phyloP scores from a whole-genome alignment of 148 eudicot species.

The Rhododendron henanense region DNA sequence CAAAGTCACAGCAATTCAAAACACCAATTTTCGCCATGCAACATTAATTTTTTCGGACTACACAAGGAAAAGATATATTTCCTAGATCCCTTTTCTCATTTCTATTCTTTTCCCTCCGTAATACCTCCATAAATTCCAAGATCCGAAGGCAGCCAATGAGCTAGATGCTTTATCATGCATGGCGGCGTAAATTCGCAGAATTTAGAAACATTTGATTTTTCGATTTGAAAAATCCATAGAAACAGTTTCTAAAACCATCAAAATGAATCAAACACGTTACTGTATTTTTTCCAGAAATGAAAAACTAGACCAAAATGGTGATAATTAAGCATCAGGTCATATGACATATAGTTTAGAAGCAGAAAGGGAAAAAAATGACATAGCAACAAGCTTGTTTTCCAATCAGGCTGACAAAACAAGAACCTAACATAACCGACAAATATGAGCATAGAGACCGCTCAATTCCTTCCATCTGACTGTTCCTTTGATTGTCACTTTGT shows the following conservation, averaged over 20 bases:
- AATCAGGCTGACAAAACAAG: neutral
- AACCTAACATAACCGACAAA: neutral
- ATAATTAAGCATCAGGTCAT: neutral
- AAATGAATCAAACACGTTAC: neutral
- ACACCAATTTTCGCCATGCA: neutral
- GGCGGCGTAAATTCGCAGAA: neutral
- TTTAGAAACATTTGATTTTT: neutral
- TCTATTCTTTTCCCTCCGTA: neutral
- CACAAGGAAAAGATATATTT: neutral
- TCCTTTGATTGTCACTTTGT: neutral
- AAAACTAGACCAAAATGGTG: neutral
- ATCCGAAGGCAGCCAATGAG: neutral
- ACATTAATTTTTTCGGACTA: neutral
- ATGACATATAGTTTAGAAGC: neutral
- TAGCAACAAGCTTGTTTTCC: neutral
- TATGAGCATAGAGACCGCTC: neutral
- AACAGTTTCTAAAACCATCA: neutral
- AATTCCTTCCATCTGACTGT: neutral
- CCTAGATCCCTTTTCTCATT: neutral
- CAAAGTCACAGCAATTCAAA: neutral
- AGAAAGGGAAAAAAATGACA: neutral
- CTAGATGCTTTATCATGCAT: neutral
- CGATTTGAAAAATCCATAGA: neutral
- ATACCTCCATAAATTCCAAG: neutral
- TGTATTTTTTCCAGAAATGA: neutral